Conservation (phyloP, 2,329 filamentous ascomycete species). For the Arthrobotrys conoides region DNA sequence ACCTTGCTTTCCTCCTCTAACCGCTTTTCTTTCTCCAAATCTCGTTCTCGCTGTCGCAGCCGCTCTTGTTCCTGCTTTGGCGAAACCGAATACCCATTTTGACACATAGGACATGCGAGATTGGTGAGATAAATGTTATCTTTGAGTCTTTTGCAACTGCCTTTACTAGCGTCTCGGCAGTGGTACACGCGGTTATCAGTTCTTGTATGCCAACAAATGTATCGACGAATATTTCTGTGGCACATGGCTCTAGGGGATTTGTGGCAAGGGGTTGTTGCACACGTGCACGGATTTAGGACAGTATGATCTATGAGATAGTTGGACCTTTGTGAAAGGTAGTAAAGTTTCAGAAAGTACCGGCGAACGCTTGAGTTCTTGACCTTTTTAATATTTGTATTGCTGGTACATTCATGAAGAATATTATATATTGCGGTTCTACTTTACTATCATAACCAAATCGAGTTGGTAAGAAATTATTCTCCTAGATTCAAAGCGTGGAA, state of each 20-base stretch:
- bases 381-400: background rate
- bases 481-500: background rate
- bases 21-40: background rate
- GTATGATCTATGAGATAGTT: background rate
- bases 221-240: constrained; percentile 37
- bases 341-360: background rate
- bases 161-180: constrained; percentile 16
- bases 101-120: constrained; percentile 16
- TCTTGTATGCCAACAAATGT: constrained; percentile 39
- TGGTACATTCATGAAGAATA: background rate
- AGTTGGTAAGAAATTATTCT: background rate
- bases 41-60: background rate
- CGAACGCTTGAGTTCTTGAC: background rate
- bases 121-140: background rate
- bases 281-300: too few species aligned
- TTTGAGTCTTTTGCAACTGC: constrained; percentile 15
- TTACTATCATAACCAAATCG: background rate
- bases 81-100: background rate
- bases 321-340: background rate
- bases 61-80: constrained; percentile 1
- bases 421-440: background rate
- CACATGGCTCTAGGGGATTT: constrained; percentile 33
- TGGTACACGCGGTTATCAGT: constrained; percentile 33
- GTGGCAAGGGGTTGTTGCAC: background rate
- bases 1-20: background rate